Conservation (phyloP, 2,329 filamentous ascomycete species). For the Nemania bipapillata region DNA sequence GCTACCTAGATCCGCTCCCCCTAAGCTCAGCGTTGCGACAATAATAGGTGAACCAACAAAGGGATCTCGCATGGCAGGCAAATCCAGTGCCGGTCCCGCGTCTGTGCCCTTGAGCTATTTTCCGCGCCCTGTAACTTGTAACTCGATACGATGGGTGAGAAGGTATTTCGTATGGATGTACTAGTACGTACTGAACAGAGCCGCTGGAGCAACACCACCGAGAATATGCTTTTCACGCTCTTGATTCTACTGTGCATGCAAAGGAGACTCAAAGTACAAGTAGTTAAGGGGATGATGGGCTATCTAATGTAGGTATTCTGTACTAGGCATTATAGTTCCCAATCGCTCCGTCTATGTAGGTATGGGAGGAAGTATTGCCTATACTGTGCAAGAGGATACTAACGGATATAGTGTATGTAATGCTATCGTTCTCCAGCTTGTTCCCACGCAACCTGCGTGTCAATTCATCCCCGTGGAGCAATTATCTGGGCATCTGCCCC, state of each 20-base stretch:
- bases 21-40: conserved; percentile 2
- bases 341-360: neutral
- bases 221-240: neutral
- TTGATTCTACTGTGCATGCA: neutral
- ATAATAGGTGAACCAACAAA: conserved; percentile 9
- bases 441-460: conserved; percentile 13
- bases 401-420: neutral
- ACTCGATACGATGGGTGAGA: neutral
- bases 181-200: neutral
- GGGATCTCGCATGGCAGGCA: conserved; percentile 1
- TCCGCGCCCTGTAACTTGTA: neutral
- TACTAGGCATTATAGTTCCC: neutral
- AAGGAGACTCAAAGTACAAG: neutral
- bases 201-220: neutral
- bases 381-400: neutral
- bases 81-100: conserved; percentile 7
- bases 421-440: conserved; percentile 7
- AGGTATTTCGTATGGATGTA: neutral
- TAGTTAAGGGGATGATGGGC: neutral
- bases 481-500: neutral
- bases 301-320: neutral
- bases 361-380: no score
- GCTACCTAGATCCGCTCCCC: conserved; percentile 7
- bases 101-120: conserved; percentile 25
- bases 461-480: conserved; percentile 1